Evolutionary conservation across 495 filamentous ascomycete species (phyloP).

Genomic region (Emericellopsis terricola): DNA sequence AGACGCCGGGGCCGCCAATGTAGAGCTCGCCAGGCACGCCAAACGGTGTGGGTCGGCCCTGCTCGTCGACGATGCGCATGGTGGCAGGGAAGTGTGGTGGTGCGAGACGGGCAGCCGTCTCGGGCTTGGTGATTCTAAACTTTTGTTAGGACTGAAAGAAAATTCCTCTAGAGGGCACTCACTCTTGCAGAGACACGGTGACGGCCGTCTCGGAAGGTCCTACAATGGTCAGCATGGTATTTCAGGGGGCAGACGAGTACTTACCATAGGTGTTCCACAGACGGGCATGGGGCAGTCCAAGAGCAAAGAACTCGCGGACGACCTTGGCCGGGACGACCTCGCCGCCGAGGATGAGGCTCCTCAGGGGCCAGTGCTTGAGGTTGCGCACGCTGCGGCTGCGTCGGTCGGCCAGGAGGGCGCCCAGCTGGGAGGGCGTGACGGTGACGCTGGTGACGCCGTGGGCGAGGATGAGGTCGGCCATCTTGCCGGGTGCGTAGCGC

Average conservation of each 20-base stretch:
- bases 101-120: too few relatives aligned
- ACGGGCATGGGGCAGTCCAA: neutral
- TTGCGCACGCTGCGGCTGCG: neutral
- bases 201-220: too few relatives aligned
- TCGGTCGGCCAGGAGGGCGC: neutral
- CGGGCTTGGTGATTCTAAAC: too few relatives aligned
- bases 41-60: slow-evolving; percentile 16
- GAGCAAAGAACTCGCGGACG: neutral
- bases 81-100: neutral
- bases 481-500: neutral
- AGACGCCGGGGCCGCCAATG: slow-evolving; percentile 18
- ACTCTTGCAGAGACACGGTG: too few relatives aligned
- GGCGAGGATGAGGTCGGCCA: neutral
- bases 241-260: too few relatives aligned
- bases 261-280: neutral
- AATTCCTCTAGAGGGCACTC: too few relatives aligned
- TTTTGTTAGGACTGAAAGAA: too few relatives aligned
- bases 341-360: neutral
- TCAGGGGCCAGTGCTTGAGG: neutral
- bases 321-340: neutral
- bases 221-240: too few relatives aligned
- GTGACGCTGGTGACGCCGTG: neutral
- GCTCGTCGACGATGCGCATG: slow-evolving; percentile 25
- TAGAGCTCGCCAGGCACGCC: slow-evolving; percentile 18
- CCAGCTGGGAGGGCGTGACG: neutral